A percentile compares a stretch with the other conserved stretches of the same genome.
Evolutionary conservation across 305 asterid species (phyloP).

Genomic region (Rubia tinctorum): DNA sequence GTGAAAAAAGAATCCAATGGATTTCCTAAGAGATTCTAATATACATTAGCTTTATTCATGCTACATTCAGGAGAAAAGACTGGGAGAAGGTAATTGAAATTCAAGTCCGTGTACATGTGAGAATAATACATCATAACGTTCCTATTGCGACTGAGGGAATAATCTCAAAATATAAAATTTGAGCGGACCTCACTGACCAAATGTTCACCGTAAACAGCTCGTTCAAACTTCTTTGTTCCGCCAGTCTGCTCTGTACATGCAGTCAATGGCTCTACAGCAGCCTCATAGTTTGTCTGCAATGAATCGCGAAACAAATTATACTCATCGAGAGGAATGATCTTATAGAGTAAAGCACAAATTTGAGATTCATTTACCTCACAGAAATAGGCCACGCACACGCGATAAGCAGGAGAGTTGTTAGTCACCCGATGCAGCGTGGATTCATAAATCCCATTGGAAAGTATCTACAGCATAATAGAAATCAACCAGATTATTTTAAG

Average conservation of each 20-base stretch:
- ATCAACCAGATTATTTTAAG: background rate
- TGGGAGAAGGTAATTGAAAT: background rate
- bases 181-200: conserved; percentile 67
- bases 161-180: conserved; percentile 41
- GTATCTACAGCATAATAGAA: conserved; percentile 36
- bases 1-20: background rate
- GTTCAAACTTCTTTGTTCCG: conserved; percentile 51
- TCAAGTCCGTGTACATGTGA: background rate
- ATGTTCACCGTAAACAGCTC: conserved; percentile 85
- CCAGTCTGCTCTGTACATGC: conserved; percentile 57
- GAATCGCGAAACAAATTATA: background rate
- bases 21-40: too few species aligned
- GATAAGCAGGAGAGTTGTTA: conserved; percentile 57
- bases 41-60: too few species aligned
- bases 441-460: conserved; percentile 75
- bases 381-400: conserved; percentile 80
- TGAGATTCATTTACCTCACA: conserved; percentile 53
- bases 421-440: conserved; percentile 82
- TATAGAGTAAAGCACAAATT: background rate
- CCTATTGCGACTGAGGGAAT: background rate
- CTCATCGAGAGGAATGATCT: background rate
- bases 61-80: background rate
- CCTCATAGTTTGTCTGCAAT: conserved; percentile 74
- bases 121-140: background rate
- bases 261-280: conserved; percentile 64